Base-by-base conservation (phyloP, 257 asterid genomes). In the Lycium ferocissimum region DNA sequence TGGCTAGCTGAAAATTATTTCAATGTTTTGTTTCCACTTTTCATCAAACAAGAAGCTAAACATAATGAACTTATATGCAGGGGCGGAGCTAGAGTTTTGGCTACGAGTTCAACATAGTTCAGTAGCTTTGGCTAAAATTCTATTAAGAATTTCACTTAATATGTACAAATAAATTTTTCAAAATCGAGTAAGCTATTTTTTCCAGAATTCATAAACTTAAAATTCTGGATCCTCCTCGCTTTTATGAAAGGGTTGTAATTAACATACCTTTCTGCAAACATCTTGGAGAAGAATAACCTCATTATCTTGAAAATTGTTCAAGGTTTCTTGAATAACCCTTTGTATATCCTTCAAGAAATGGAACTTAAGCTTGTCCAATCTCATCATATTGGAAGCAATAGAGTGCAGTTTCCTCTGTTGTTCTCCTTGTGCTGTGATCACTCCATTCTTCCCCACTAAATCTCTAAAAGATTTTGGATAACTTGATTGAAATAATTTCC, bases 401-500 rank as follows among this genome's bases (percentile, higher is more conserved):
- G 97, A 88, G 61, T 94, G 99, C 11, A 95, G 97, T 67, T 90
- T 92, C 86, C 95, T 91, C 84, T 95, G 97, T 51, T 94, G 93
- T 58, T 92, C 97, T 63, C 97, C 99, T 40, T 93, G 95, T 26
- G 93, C 94, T 5, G 90, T 94, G 88, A 95, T 94, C 65, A 95
- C 95, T 79, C 98, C 97, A 84, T 93, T 91, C 78, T 94, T 92
- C 1, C 99, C 99, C 11, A 95, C 99, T 90, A 95, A 86, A 59
- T 95, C 98, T 79, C 94, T 89, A 89, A 95, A 95, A 37, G 99
- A 94, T 85, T 93, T 94, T 0, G 99, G 99, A 86, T 95, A 95
- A 85, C 97, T 92, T n/a, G 99, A 95, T 83, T 93, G 93, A 85
- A 95, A 95, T 10, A 93, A 71, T 40, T 79, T 91, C 14, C 99